Evolutionary conservation across 441 rosid species (phyloP), one percentile per base, ranked within the genome.

Genomic region (Bruguiera hainesii): DNA sequence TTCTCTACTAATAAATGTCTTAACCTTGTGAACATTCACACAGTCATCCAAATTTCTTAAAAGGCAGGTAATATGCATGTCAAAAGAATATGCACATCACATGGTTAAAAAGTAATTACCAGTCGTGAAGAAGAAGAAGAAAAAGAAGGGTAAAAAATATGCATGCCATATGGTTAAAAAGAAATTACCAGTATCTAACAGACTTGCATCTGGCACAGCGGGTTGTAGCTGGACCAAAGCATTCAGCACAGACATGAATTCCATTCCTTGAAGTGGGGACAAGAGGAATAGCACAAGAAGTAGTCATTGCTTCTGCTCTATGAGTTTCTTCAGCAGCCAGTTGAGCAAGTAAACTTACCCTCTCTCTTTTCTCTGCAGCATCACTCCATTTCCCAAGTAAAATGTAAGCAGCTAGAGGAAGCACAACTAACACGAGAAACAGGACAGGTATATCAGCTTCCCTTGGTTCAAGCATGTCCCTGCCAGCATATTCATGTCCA

Each of bases 401-500:
- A 66, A 87, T 57, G 73, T 90, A 88, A 66, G 83, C 85, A 73
- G 84, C 85, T 66, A 88, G 81, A 68, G 97, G 97, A 80, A 88
- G 87, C 77, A 90, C 91, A 53, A 88, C 90, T 83, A 90, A 81
- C 77, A 90, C 86, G 72, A 90, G 80, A 80, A 90, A 87, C 76
- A 88, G 75, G 78, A 76, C 72, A 58, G 93, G 93, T 77, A 90
- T 65, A 75, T 88, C 93, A 73, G 87, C 87, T 83, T 83, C 95
- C 91, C 90, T 88, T 85, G 97, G 93, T 83, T 90, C 87, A 55
- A 90, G 95, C 97, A 90, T 90, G 88, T 81, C 90, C 89, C 72
- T 75, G 75, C 80, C 76, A 85, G 82, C 87, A 79, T 83, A 78
- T 84, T 88, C 95, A 90, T 90, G 81, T 81, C 97, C 92, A 79